Evolutionary conservation across 2,329 filamentous ascomycete species (phyloP).

Genomic region (Xylaria sp.): DNA sequence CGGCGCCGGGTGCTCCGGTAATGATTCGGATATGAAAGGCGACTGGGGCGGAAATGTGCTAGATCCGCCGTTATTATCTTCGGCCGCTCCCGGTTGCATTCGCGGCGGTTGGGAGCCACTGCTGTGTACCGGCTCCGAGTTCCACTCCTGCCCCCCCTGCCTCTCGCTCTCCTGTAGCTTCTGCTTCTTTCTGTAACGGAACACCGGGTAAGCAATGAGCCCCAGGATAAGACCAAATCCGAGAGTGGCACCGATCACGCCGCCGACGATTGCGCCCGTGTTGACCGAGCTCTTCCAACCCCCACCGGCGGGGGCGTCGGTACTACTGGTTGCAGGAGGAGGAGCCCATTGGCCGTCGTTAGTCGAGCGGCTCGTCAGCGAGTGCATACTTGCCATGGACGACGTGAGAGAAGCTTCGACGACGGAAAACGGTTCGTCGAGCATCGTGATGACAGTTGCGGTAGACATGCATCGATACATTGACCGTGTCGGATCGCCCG

Average conservation of each 20-base stretch:
- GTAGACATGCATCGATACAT: slow-evolving; percentile 42
- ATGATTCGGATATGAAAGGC: too few species aligned
- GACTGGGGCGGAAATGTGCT: background rate
- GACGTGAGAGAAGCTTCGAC: slow-evolving; percentile 36
- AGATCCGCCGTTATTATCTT: too few species aligned
- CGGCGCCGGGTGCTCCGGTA: too few species aligned
- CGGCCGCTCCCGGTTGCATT: background rate
- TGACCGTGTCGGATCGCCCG: slow-evolving; percentile 35
- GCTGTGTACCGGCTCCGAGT: slow-evolving; percentile 2
- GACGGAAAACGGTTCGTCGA: slow-evolving; percentile 40
- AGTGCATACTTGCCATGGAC: slow-evolving; percentile 12
- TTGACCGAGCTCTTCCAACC: slow-evolving; percentile 7
- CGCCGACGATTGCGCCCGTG: slow-evolving; percentile 36
- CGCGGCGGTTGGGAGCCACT: too few species aligned
- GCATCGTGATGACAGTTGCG: slow-evolving; percentile 36
- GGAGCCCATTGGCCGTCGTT: background rate
- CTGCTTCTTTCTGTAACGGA: slow-evolving; percentile 26
- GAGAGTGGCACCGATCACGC: slow-evolving; percentile 35
- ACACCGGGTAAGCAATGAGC: slow-evolving; percentile 20
- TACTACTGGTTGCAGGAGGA: background rate
- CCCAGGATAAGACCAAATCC: slow-evolving; percentile 30
- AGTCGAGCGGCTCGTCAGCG: slow-evolving; percentile 10
- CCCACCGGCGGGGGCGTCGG: background rate
- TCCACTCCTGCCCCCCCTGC: slow-evolving; percentile 25
- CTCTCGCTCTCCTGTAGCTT: slow-evolving; percentile 23